These are phyloP conservation scores for Neotropicomus parvogracilis DNA, from an alignment of 1,284 basidiomycete species.

Conservation along the genomic window DNA sequence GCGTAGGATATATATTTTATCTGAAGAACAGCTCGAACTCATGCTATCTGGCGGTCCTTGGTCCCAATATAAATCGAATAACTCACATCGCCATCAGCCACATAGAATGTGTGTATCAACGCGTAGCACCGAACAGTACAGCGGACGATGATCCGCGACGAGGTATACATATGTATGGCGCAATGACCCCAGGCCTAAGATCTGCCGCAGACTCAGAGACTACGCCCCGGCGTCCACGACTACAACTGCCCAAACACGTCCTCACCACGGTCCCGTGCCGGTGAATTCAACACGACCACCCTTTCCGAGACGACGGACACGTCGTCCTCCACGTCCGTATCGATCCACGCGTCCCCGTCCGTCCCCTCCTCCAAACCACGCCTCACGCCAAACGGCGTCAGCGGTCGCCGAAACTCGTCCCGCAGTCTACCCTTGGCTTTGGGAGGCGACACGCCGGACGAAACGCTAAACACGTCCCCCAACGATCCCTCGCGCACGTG, in stretches of 20 bases:
- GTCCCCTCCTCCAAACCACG: slow-evolving; percentile 11
- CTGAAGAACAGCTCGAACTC: too few species aligned
- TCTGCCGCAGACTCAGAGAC: too few species aligned
- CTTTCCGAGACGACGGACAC: slow-evolving; percentile 15
- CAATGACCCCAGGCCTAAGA: too few species aligned
- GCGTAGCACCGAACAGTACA: not conserved
- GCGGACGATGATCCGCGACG: not conserved
- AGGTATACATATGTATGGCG: too few species aligned
- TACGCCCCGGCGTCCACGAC: not conserved
- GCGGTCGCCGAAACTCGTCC: slow-evolving; percentile 5
- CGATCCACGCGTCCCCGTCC: slow-evolving; percentile 27
- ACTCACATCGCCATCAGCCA: too few species aligned
- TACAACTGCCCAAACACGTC: slow-evolving; percentile 12
- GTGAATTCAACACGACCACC: slow-evolving; percentile 10
- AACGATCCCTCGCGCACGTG: not conserved
- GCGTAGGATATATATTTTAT: too few species aligned
- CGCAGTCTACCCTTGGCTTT: not conserved
- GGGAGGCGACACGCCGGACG: not conserved
- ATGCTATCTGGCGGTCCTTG: too few species aligned
- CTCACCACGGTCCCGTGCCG: not conserved
- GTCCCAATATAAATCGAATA: too few species aligned
- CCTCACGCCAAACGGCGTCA: slow-evolving; percentile 4
- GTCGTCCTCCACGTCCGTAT: slow-evolving; percentile 29
- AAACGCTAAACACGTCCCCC: slow-evolving; percentile 17
- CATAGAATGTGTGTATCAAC: not conserved